These are phyloP conservation scores for Helicocarpus griseus DNA, from an alignment of 2,329 filamentous ascomycete species.

Conservation along the genomic window DNA sequence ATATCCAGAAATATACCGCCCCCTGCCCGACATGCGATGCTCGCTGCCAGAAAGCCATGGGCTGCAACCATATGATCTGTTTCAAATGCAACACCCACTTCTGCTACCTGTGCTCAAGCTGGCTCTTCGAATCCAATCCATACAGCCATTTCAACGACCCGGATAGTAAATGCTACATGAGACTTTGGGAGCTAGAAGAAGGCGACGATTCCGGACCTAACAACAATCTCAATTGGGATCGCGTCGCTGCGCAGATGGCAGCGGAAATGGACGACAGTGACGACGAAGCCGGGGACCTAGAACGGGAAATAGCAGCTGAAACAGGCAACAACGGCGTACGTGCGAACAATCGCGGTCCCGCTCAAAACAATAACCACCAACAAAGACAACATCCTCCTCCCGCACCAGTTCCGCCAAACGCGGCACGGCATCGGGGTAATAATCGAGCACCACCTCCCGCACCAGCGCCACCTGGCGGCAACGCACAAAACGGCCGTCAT, in stretches of 20 bases:
- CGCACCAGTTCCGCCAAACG: conserved; percentile 31
- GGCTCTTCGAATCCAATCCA: conserved; percentile 70
- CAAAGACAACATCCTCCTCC: conserved; percentile 21
- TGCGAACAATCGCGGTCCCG: conserved; percentile 16
- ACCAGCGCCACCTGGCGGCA: conserved; percentile 21
- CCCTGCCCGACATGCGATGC: conserved; percentile 81
- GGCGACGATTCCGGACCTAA: conserved; percentile 53
- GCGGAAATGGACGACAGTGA: conserved; percentile 13
- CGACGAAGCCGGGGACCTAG: conserved; percentile 6
- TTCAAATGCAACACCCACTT: conserved; percentile 85
- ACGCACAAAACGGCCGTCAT: conserved; percentile 8
- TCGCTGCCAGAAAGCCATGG: conserved; percentile 79
- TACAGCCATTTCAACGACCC: conserved; percentile 78
- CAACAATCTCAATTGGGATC: conserved; percentile 13
- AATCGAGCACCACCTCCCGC: conserved; percentile 29
- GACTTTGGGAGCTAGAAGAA: conserved; percentile 80
- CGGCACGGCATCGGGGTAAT: conserved; percentile 25
- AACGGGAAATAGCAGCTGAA: conserved; percentile 13
- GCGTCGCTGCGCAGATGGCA: conserved; percentile 8
- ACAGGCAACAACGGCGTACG: conserved; percentile 17
- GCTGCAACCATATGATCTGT: conserved; percentile 96
- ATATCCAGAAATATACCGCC: conserved; percentile 70
- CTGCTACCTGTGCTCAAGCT: conserved; percentile 88
- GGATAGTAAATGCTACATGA: conserved; percentile 65
- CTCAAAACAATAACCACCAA: conserved; percentile 19